Percentiles rank a stretch among this genome's conserved stretches.
These are phyloP conservation scores for Leptomonas seymouri DNA, from an alignment of 208 protist genomes.

Conservation along the genomic window DNA sequence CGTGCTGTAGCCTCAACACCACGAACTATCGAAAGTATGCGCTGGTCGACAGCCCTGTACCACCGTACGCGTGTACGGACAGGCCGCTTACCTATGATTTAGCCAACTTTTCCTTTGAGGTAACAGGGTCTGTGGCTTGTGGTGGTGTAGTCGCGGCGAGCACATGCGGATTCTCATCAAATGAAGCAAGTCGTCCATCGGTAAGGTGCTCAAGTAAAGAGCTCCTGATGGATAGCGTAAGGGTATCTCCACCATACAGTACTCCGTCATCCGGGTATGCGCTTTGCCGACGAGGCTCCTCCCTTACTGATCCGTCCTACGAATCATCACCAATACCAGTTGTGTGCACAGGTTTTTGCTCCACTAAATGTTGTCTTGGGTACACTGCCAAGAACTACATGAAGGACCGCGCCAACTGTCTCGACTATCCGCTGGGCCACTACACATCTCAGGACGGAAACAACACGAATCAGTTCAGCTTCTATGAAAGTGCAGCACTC, in stretches of 20 bases:
- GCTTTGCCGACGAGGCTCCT: conserved; percentile 26
- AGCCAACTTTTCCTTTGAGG: conserved; percentile 7
- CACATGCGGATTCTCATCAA: neutral
- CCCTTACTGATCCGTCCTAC: neutral
- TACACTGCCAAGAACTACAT: conserved; percentile 27
- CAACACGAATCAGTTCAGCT: conserved; percentile 39
- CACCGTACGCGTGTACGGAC: conserved; percentile 24
- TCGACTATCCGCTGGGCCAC: conserved; percentile 14
- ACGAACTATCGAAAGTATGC: conserved; percentile 27
- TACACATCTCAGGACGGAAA: conserved; percentile 29
- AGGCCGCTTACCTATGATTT: conserved; percentile 12
- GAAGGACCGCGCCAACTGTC: conserved; percentile 13
- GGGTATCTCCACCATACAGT: conserved; percentile 8
- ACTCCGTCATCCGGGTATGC: neutral
- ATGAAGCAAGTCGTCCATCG: neutral
- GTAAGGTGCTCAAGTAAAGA: neutral
- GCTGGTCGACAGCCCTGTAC: conserved; percentile 30
- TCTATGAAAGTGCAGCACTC: conserved; percentile 7
- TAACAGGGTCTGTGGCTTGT: neutral
- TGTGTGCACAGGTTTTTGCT: conserved; percentile 1
- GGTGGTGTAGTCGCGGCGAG: neutral
- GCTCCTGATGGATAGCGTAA: neutral
- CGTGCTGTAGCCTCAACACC: conserved; percentile 23
- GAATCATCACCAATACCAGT: conserved; percentile 21
- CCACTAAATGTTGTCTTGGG: conserved; percentile 17